Percentiles rank a stretch among this genome's conserved stretches.
These are phyloP conservation scores for Mycena rebaudengoi DNA, from an alignment of 768 basidiomycete genomes.

Conservation along the genomic window DNA sequence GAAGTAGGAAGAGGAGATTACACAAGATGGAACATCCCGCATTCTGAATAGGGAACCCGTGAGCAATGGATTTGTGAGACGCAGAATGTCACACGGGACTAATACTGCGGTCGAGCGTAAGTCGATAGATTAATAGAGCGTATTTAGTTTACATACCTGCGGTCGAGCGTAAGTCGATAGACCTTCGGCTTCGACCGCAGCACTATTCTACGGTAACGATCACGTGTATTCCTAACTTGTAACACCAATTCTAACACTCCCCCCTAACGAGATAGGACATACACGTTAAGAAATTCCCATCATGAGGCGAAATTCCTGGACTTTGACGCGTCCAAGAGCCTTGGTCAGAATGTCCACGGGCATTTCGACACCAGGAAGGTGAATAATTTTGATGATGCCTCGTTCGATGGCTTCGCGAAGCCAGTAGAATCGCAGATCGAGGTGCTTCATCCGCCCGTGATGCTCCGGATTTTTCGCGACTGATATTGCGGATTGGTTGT, in stretches of 20 bases:
- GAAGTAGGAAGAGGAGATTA: too few species aligned
- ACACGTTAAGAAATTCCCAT: not conserved
- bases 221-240: conserved; percentile 12
- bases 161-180: conserved; percentile 18
- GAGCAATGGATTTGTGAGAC: too few species aligned
- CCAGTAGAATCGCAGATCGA: too few species aligned
- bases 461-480: conserved; percentile 45
- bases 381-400: conserved; percentile 15
- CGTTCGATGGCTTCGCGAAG: conserved; percentile 26
- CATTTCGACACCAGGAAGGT: conserved; percentile 28
- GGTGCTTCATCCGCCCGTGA: too few species aligned
- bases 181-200: not conserved
- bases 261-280: not conserved
- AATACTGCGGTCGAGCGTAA: conserved; percentile 19
- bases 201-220: not conserved
- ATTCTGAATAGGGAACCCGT: too few species aligned
- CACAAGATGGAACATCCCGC: too few species aligned
- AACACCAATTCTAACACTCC: not conserved
- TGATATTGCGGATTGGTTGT: conserved; percentile 45
- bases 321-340: conserved; percentile 22
- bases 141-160: conserved; percentile 7
- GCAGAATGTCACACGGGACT: not conserved
- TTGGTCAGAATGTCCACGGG: conserved; percentile 34
- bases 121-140: not conserved
- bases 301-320: not conserved